phyloP scores from a whole-genome alignment of 345 rosid genomes.

The Rhizophora apiculata region DNA sequence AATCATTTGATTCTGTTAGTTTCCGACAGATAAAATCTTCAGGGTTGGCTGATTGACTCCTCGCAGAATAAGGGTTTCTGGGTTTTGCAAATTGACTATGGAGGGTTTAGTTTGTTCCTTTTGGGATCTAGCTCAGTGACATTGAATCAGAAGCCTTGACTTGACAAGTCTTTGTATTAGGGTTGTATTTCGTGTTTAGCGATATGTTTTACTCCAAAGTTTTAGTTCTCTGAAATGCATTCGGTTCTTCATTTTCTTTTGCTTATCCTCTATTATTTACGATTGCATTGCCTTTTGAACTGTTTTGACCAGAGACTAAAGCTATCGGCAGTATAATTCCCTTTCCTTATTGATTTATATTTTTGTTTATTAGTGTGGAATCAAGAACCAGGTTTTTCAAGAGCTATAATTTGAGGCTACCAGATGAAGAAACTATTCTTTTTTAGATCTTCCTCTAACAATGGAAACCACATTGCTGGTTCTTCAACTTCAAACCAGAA shows the following conservation, averaged over 20 bases:
- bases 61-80: not conserved
- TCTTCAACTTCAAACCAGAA: slow-evolving; percentile 45
- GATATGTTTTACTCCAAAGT: too few relatives aligned
- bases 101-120: not conserved
- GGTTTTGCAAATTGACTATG: slow-evolving; percentile 27
- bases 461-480: slow-evolving; percentile 28
- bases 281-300: too few relatives aligned
- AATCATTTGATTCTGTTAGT: not conserved
- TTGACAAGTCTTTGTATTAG: slow-evolving; percentile 8
- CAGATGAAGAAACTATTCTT: slow-evolving; percentile 86
- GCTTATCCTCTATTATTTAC: too few relatives aligned
- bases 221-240: not conserved
- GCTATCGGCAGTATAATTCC: slow-evolving; percentile 2
- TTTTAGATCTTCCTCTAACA: slow-evolving; percentile 56
- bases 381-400: slow-evolving; percentile 16
- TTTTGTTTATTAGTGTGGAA: not conserved
- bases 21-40: not conserved
- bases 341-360: not conserved
- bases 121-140: slow-evolving; percentile 5
- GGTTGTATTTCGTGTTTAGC: not conserved
- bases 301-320: too few relatives aligned
- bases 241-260: too few relatives aligned
- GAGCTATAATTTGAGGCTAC: slow-evolving; percentile 14
- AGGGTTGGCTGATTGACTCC: not conserved
- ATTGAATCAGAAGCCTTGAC: slow-evolving; percentile 27